These are phyloP conservation scores for Xanthoconium stramineum DNA, from an alignment of 768 basidiomycete genomes.

Conservation along the genomic window DNA sequence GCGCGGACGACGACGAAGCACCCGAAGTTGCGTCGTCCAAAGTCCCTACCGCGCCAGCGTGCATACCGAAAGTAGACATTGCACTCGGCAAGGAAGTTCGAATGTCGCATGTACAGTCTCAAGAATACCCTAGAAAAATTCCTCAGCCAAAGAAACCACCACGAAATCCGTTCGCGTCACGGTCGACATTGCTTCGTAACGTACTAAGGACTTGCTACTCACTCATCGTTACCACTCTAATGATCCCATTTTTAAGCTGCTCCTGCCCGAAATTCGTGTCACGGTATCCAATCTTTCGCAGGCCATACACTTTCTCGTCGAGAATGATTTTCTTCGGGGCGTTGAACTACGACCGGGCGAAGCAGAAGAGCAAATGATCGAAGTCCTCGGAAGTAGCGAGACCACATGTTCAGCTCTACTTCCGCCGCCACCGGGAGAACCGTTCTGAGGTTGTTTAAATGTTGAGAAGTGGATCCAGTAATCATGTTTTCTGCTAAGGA, in stretches of 20 bases:
- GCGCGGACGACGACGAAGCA: slow-evolving; percentile 38
- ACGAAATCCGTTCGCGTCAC: slow-evolving; percentile 62
- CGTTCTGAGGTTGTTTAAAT: neutral
- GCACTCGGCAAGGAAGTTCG: slow-evolving; percentile 3
- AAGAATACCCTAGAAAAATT: slow-evolving; percentile 21
- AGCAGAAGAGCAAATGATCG: slow-evolving; percentile 58
- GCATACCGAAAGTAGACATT: slow-evolving; percentile 6
- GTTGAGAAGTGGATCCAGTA: neutral
- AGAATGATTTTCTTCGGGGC: slow-evolving; percentile 79
- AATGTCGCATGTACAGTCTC: slow-evolving; percentile 1
- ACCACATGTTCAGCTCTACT: neutral
- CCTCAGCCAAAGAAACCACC: slow-evolving; percentile 49
- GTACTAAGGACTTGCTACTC: slow-evolving; percentile 40
- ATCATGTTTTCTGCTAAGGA: neutral
- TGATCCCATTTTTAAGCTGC: slow-evolving; percentile 45
- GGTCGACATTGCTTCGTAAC: slow-evolving; percentile 73
- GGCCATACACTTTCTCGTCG: slow-evolving; percentile 84
- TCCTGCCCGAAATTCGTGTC: slow-evolving; percentile 81
- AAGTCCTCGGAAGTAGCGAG: slow-evolving; percentile 44
- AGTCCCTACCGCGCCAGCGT: slow-evolving; percentile 10
- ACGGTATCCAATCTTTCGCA: slow-evolving; percentile 92
- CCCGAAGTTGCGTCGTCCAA: slow-evolving; percentile 66
- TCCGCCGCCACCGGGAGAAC: neutral
- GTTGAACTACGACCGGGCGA: slow-evolving; percentile 84
- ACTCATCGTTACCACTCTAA: slow-evolving; percentile 3